These are phyloP conservation scores for Venturia effusa DNA, from an alignment of 2,329 filamentous ascomycete genomes.

Conservation along the genomic window DNA sequence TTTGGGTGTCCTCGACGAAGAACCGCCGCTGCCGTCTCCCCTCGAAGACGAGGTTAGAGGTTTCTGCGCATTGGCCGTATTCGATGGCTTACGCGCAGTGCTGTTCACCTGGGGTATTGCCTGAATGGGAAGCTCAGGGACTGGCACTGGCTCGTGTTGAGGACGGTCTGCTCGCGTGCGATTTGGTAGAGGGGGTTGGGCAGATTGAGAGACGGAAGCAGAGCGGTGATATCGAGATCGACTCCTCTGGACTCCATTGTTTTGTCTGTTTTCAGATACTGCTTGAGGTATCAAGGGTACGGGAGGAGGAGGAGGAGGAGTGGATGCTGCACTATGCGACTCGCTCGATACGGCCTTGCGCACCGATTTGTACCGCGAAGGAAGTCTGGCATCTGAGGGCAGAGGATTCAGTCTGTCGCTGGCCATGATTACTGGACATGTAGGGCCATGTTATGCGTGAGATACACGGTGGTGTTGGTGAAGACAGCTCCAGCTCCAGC, in stretches of 20 bases:
- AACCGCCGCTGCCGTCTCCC: neutral
- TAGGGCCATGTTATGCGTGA: neutral
- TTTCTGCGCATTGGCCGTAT: neutral
- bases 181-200: constrained; percentile 13
- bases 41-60: neutral
- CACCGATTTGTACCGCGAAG: constrained; percentile 42
- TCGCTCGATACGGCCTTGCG: constrained; percentile 30
- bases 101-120: neutral
- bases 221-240: constrained; percentile 31
- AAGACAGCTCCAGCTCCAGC: neutral
- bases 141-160: neutral
- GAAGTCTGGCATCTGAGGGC: neutral
- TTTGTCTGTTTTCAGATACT: neutral
- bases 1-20: neutral
- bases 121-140: neutral
- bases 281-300: constrained; percentile 12
- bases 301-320: constrained; percentile 5
- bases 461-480: neutral
- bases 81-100: neutral
- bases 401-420: neutral
- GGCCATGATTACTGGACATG: neutral
- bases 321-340: constrained; percentile 17
- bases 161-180: neutral
- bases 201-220: constrained; percentile 19
- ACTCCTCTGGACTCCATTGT: constrained; percentile 18